Evolutionary conservation across 805 yeast species (phyloP), one percentile per base, ranked within the genome.

Genomic region (Danielia reshetovae): DNA sequence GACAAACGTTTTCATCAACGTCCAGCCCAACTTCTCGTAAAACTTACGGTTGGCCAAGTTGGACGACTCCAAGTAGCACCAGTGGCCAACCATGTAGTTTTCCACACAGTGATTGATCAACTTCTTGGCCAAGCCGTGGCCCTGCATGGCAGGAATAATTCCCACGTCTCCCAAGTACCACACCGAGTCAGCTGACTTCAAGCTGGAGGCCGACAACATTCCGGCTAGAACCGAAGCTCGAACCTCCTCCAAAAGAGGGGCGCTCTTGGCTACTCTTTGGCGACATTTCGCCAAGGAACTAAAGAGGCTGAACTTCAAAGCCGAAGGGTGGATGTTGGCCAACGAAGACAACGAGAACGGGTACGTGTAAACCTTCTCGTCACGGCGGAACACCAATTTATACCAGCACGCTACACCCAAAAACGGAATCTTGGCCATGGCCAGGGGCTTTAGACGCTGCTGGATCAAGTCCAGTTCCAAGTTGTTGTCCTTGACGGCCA

Each of bases 141-240:
- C 82, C 49, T 78, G 62, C 59, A 77, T 77, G 26, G 66, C 53
- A 6, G 80, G 79, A 28, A 73, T 59, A 16, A 78, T 75, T 27
- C 81, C 81, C 34, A 77, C 62, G 51, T 77, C 81, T 29, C 72
- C 65, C 42, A 77, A 60, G 51, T 77, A 77, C 81, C 82, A 77
- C 34, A 75, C 55, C 27, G 60, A 51, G 29, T 55, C 57, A 30
- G 53, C 56, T 12, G 60, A 59, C 32, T 57, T 53, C 42, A 60
- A 48, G 4, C 64, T 63, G 16, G 68, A 65, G 25, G 42, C 43
- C 8, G 42, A 15, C 24, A 45, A 24, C 51, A 46, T 45, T 18
- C 24, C 27, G 15, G 36, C 35, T 33, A 77, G 54, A 11, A 71
- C 71, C 13, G 64, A 62, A 29, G 59, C 52, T 41, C 75, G 65